Evolutionary conservation across 495 filamentous ascomycete genomes (phyloP), one percentile per base, ranked within the genome.

Genomic region (Recurvomyces mirabilis): DNA sequence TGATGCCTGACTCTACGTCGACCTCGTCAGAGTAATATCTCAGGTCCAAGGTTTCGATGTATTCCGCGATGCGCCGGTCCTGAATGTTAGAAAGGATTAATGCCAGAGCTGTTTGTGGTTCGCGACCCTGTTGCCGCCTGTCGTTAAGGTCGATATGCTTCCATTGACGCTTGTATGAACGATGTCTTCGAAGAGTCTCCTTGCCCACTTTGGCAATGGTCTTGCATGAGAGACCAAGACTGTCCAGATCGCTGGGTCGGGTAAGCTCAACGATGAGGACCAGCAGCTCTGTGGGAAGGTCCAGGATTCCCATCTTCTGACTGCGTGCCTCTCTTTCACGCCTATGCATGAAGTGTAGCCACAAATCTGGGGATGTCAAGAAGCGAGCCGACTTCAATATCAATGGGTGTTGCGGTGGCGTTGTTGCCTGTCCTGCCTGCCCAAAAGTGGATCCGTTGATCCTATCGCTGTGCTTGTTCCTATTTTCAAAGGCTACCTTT

Each of bases 221-320:
- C 55, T 49, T 64, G 51, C 61, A 67, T 38, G 61, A 62, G 32
- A 63, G 52, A 42, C 57, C 61, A 43, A 67, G 20, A 54, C 60
- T 62, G 53, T 65, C 63, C 45, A 67, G 62, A 18, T 63, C 62
- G 44, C 63, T 54, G 46, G 64, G 59, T 52, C 63, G 38, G 51
- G 52, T 52, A 45, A 57, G 53, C 43, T 40, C 34, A 41, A 62
- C 48, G 30, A 62, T 57, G 25, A 38, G 44, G 43, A 58, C 54
- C 7, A 64, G 47, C 28, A 61, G 48, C 51, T 64, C 60, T 47
- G 5, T 38, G 20, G 61, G 61, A 21, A 64, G 36, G 17, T 22
- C 26, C 24, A 38, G 39, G 43, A 58, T 43, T 24, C 43, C 36
- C 53, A 55, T 52, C 9, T 13, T 36, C n/a, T n/a, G n/a, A n/a